phyloP scores from a whole-genome alignment of 192 early-diverging fungal genomes.

The Paraglomus brasilianum region DNA sequence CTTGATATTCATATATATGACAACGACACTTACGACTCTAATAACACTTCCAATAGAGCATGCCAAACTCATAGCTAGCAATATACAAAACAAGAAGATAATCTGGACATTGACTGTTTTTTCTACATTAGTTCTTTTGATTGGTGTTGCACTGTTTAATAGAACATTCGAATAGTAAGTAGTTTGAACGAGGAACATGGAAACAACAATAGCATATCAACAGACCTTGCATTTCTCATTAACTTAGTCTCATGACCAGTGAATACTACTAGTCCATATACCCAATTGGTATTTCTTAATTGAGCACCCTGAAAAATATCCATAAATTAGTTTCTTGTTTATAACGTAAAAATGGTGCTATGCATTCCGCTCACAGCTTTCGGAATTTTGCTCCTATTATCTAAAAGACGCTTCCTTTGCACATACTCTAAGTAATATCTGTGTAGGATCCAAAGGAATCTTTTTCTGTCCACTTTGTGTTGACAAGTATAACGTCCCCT shows the following conservation, averaged over 20 bases:
- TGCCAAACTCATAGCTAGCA: slow-evolving; percentile 80
- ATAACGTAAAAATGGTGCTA: not conserved
- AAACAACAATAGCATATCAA: too few species aligned
- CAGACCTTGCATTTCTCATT: slow-evolving; percentile 86
- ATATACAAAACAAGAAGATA: slow-evolving; percentile 85
- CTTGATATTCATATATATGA: too few species aligned
- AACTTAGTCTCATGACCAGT: slow-evolving; percentile 98
- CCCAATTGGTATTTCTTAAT: slow-evolving; percentile 92
- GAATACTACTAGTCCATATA: slow-evolving; percentile 91
- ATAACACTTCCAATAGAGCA: slow-evolving; percentile 83
- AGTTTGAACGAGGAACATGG: too few species aligned
- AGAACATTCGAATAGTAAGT: too few species aligned
- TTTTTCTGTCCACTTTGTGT: slow-evolving; percentile 57
- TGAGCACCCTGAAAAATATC: slow-evolving; percentile 67
- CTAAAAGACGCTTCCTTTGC: slow-evolving; percentile 14
- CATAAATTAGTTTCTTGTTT: not conserved
- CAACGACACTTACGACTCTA: slow-evolving; percentile 44
- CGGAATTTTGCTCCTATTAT: too few species aligned
- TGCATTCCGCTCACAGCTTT: not conserved
- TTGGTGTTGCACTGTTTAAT: slow-evolving; percentile 68
- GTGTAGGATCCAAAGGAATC: slow-evolving; percentile 83
- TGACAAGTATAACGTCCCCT: slow-evolving; percentile 70
- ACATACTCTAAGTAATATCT: slow-evolving; percentile 78
- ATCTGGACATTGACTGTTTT: slow-evolving; percentile 92
- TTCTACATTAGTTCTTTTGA: slow-evolving; percentile 90